Conservation (phyloP, 1,284 basidiomycete species). For the Golubevia sp. region DNA sequence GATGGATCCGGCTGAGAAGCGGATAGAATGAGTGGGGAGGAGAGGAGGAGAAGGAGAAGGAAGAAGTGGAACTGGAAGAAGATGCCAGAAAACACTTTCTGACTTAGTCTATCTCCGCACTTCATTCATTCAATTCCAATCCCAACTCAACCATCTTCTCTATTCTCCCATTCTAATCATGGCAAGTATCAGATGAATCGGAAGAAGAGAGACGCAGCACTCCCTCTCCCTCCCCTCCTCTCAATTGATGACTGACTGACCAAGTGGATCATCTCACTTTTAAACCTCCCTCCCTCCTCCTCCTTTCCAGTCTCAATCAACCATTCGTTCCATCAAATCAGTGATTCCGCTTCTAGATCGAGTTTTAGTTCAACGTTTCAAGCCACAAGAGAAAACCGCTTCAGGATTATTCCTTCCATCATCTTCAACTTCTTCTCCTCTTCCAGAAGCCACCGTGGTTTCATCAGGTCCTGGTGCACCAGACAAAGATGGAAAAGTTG, state of each 20-base stretch:
- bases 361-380: slow-evolving; percentile 95
- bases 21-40: too few species aligned
- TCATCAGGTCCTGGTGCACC: slow-evolving; percentile 90
- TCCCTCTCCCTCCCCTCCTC: too few species aligned
- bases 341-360: slow-evolving; percentile 92
- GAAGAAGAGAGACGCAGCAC: too few species aligned
- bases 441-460: slow-evolving; percentile 95
- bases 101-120: too few species aligned
- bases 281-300: neutral
- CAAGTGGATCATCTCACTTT: neutral
- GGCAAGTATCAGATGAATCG: too few species aligned
- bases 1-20: slow-evolving; percentile 6
- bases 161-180: too few species aligned
- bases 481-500: slow-evolving; percentile 78
- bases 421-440: slow-evolving; percentile 77
- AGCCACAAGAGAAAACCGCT: slow-evolving; percentile 90
- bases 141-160: too few species aligned
- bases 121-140: too few species aligned
- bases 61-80: slow-evolving; percentile 5
- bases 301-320: slow-evolving; percentile 22
- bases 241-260: slow-evolving; percentile 65
- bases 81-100: too few species aligned
- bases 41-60: slow-evolving; percentile 11
- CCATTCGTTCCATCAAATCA: slow-evolving; percentile 77
- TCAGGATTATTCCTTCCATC: slow-evolving; percentile 91